These are phyloP conservation scores for Pseudocercospora cruenta DNA, from an alignment of 2,329 filamentous ascomycete genomes.

Conservation along the genomic window DNA sequence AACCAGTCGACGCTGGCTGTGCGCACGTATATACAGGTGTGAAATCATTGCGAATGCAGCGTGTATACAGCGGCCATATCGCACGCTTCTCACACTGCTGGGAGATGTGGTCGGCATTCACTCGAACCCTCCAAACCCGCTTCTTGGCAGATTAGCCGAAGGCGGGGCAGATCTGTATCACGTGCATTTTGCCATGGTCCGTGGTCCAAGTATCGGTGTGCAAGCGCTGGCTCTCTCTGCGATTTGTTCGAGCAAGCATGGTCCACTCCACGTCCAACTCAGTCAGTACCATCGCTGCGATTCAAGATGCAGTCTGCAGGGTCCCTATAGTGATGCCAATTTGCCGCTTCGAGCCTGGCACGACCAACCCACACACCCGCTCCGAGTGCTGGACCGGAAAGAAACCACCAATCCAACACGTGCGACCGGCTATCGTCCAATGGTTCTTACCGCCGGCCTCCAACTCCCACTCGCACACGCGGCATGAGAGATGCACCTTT, in stretches of 20 bases:
- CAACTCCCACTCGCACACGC: slow-evolving; percentile 7
- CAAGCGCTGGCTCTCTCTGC: too few relatives aligned
- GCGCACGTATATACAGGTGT: too few relatives aligned
- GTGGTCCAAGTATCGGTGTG: too few relatives aligned
- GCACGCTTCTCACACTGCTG: neutral
- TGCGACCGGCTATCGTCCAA: neutral
- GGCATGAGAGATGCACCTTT: slow-evolving; percentile 3
- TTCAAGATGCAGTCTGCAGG: slow-evolving; percentile 14
- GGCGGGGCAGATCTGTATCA: neutral
- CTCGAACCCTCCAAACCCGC: too few relatives aligned
- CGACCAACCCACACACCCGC: neutral
- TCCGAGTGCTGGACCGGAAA: neutral
- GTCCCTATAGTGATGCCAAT: slow-evolving; percentile 13
- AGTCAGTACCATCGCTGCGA: neutral
- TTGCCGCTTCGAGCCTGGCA: slow-evolving; percentile 8
- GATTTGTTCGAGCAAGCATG: neutral
- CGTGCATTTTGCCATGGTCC: neutral
- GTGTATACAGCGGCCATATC: neutral
- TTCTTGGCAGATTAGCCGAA: neutral
- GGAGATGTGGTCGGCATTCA: neutral
- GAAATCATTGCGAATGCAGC: neutral
- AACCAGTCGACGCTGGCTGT: neutral
- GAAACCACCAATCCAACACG: slow-evolving; percentile 7
- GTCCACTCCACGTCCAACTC: slow-evolving; percentile 6
- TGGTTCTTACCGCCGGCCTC: neutral